These are phyloP conservation scores for Talaromyces sp. DNA, from an alignment of 2,329 filamentous ascomycete species.

Conservation along the genomic window DNA sequence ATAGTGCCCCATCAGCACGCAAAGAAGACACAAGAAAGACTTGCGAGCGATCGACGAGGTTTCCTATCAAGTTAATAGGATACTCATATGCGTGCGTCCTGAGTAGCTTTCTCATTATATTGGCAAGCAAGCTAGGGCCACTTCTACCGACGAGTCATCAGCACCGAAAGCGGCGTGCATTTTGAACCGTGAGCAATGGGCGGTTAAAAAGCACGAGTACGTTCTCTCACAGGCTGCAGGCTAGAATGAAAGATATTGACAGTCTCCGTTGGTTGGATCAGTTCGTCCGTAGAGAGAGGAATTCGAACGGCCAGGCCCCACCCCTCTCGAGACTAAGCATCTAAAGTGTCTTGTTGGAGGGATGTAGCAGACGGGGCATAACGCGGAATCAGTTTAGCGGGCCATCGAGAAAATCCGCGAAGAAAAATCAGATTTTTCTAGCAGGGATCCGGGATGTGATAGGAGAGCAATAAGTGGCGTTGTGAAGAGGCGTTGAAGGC, in stretches of 20 bases:
- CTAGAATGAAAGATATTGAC: conserved; percentile 5
- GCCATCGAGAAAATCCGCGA: conserved; percentile 8
- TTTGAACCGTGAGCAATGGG: conserved; percentile 18
- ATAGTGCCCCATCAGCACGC: not conserved
- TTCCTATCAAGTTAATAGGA: conserved; percentile 14
- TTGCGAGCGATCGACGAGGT: conserved; percentile 18
- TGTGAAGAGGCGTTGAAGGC: conserved; percentile 14
- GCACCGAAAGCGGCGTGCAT: conserved; percentile 16
- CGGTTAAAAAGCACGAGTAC: conserved; percentile 19
- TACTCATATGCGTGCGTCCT: conserved; percentile 1
- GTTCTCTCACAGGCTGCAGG: conserved; percentile 12
- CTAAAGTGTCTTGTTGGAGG: conserved; percentile 9
- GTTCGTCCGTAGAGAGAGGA: conserved; percentile 9
- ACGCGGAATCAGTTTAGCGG: conserved; percentile 1
- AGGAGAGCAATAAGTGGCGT: conserved; percentile 17
- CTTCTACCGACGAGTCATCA: conserved; percentile 20
- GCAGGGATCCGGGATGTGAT: conserved; percentile 17
- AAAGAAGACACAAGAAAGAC: conserved; percentile 10
- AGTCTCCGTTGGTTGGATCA: conserved; percentile 19
- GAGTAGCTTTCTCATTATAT: conserved; percentile 5
- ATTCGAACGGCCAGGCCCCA: conserved; percentile 16
- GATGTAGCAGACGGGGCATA: not conserved
- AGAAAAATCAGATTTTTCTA: conserved; percentile 1
- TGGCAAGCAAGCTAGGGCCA: conserved; percentile 15
- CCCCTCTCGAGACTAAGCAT: conserved; percentile 5